Evolutionary conservation across 352 stramenopile genomes (phyloP).

Genomic region (Phytopythium oedochilum): DNA sequence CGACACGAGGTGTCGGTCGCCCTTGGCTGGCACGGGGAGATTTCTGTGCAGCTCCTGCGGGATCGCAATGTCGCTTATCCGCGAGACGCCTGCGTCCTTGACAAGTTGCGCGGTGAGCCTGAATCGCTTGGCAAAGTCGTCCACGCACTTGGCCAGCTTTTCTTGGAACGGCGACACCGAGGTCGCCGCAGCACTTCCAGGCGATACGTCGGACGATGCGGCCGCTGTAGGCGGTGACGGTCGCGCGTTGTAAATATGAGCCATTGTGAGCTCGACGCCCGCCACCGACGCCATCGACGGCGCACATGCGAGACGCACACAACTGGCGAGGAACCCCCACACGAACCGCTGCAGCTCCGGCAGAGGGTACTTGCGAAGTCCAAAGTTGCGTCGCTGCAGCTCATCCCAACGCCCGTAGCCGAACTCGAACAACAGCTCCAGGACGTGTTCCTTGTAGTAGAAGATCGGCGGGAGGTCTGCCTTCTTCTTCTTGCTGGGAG

Average conservation of each 20-base stretch:
- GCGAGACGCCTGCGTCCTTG: slow-evolving; percentile 28
- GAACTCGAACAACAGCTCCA: slow-evolving; percentile 48
- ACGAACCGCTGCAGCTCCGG: slow-evolving; percentile 39
- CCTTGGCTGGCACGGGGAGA: slow-evolving; percentile 1
- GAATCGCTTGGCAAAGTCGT: slow-evolving; percentile 32
- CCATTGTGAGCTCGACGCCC: neutral
- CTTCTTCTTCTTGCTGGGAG: slow-evolving; percentile 19
- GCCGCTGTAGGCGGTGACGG: neutral
- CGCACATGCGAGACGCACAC: slow-evolving; percentile 39
- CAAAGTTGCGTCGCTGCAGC: slow-evolving; percentile 28
- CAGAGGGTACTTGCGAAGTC: slow-evolving; percentile 38
- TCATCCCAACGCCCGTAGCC: slow-evolving; percentile 86
- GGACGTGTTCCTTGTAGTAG: slow-evolving; percentile 33
- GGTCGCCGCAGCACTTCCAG: neutral
- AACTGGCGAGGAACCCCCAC: slow-evolving; percentile 42
- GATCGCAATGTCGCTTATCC: slow-evolving; percentile 20
- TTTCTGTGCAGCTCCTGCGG: slow-evolving; percentile 9
- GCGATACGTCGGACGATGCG: neutral
- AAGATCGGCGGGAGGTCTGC: slow-evolving; percentile 23
- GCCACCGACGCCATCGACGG: slow-evolving; percentile 2
- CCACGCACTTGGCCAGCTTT: neutral
- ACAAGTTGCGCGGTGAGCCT: slow-evolving; percentile 38
- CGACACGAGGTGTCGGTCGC: slow-evolving; percentile 23
- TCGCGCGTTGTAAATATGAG: neutral
- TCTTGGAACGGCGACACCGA: neutral